Evolutionary conservation across 2,329 filamentous ascomycete species (phyloP).

Genomic region (Xylariaceae sp.): DNA sequence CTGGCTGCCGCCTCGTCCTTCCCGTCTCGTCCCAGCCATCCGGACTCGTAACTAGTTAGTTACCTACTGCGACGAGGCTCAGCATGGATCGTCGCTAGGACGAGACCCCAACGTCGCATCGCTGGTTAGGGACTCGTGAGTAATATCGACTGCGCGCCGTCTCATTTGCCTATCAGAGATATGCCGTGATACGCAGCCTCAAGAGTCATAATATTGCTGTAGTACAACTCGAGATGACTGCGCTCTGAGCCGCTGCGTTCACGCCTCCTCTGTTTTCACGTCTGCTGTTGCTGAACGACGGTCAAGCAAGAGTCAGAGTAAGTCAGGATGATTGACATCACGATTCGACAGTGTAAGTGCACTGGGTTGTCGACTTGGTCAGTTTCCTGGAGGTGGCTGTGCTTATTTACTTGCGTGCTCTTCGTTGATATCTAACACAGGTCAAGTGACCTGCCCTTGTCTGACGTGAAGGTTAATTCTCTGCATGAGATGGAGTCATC

Average conservation of each 20-base stretch:
- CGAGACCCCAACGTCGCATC: not conserved
- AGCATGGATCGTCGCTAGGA: too few species aligned
- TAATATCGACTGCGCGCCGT: too few species aligned
- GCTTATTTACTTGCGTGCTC: not conserved
- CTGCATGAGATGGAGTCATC: not conserved
- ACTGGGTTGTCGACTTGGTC: conserved; percentile 16
- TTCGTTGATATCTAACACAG: conserved; percentile 6
- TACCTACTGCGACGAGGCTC: too few species aligned
- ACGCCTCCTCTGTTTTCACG: conserved; percentile 9
- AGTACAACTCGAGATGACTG: not conserved
- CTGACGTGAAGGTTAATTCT: not conserved
- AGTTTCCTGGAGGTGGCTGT: conserved; percentile 26
- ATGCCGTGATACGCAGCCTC: not conserved
- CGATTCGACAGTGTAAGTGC: conserved; percentile 21
- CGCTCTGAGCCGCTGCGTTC: conserved; percentile 19
- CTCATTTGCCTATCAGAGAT: not conserved
- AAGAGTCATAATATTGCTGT: not conserved
- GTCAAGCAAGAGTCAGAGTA: conserved; percentile 2
- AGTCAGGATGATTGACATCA: not conserved
- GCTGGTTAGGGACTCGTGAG: not conserved
- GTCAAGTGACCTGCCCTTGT: conserved; percentile 21
- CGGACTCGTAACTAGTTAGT: too few species aligned
- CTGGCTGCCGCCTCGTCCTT: conserved; percentile 7
- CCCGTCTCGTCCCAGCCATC: conserved; percentile 13
- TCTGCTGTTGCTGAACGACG: conserved; percentile 4